Evolutionary conservation across 768 basidiomycete genomes (phyloP), one percentile per base, ranked within the genome.

Genomic region (Boletus edulis): DNA sequence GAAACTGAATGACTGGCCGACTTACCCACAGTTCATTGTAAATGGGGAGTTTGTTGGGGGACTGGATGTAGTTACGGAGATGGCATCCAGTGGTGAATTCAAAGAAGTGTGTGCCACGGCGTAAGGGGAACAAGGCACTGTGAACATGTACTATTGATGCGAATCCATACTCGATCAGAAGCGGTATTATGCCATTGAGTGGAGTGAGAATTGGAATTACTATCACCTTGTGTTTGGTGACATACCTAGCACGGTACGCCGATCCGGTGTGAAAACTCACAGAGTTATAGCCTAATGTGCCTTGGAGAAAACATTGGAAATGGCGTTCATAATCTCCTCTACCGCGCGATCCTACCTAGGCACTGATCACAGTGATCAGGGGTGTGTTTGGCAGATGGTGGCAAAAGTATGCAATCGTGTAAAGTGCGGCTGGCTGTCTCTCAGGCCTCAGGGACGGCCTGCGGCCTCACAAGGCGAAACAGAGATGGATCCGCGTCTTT

Each of bases 11-110:
- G 81, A 94, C 56, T 95, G 93, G 93, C 93, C 93, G 0, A 96
- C 90, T 4, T 92, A 81, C 75, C 90, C 91, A 4, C 91, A 93
- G 67, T 76, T 96, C 20, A 88, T 94, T 59, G 77, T 94, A 48
- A 84, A 91, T 3, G 95, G 97, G 6, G 93, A 98, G 69, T 79
- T 99, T 17, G 85, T 97, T 15, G 96, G 96, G n/a, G 96, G 96
- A 5, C 73, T 98, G 49, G 96, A 99, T 67, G 86, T 98, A 49
- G 82, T 95, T 22, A 82, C 84, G 69, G 96, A 98, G 74, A 89
- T 95, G 89, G 82, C 81, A 14, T 82, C 87, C 32, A 86, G 67
- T 55, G 92, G 87, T 20, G 94, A 97, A 72, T 81, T 95, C 54
- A 68, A 76, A 50, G 83, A 89, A 46, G 31, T 76, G 22, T 56